phyloP scores from a whole-genome alignment of 1,139 yeast genomes.

The Scheffersomyces parashehatae region DNA sequence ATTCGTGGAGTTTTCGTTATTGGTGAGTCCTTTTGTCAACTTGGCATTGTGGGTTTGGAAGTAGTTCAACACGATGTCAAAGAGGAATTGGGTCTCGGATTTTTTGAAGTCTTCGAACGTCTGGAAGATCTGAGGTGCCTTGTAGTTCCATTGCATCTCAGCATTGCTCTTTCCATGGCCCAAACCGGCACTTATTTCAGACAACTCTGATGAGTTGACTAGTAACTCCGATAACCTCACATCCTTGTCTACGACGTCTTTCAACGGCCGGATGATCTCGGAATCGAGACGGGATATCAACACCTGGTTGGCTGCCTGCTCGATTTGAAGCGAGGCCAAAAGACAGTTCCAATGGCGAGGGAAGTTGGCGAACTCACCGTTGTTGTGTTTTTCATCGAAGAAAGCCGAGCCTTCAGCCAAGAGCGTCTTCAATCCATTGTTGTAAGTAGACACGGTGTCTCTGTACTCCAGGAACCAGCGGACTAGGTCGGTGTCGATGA shows the following conservation, averaged over 20 bases:
- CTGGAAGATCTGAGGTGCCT: conserved; percentile 77
- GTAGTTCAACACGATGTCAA: conserved; percentile 67
- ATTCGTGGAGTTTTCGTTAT: conserved; percentile 67
- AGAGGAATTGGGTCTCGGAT: conserved; percentile 63
- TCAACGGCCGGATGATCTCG: conserved; percentile 59
- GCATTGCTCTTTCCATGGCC: conserved; percentile 22
- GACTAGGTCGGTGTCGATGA: conserved; percentile 13
- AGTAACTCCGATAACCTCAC: conserved; percentile 47
- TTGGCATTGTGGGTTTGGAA: conserved; percentile 62
- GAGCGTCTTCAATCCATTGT: conserved; percentile 13
- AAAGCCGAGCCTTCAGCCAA: conserved; percentile 11
- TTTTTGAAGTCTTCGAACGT: conserved; percentile 75
- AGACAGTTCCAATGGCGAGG: conserved; percentile 60
- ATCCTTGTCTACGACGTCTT: conserved; percentile 53
- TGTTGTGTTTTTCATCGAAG: conserved; percentile 11
- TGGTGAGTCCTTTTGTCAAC: conserved; percentile 43
- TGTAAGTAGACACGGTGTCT: conserved; percentile 12
- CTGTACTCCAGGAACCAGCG: conserved; percentile 17
- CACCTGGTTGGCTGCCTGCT: conserved; percentile 52
- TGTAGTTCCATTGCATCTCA: conserved; percentile 65
- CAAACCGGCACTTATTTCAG: conserved; percentile 32
- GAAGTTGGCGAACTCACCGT: conserved; percentile 54
- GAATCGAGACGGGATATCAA: conserved; percentile 53
- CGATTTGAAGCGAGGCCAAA: conserved; percentile 51
- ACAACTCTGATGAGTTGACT: conserved; percentile 43